These are phyloP conservation scores for Fomitopsis pulvina DNA, from an alignment of 768 basidiomycete species.

Conservation along the genomic window DNA sequence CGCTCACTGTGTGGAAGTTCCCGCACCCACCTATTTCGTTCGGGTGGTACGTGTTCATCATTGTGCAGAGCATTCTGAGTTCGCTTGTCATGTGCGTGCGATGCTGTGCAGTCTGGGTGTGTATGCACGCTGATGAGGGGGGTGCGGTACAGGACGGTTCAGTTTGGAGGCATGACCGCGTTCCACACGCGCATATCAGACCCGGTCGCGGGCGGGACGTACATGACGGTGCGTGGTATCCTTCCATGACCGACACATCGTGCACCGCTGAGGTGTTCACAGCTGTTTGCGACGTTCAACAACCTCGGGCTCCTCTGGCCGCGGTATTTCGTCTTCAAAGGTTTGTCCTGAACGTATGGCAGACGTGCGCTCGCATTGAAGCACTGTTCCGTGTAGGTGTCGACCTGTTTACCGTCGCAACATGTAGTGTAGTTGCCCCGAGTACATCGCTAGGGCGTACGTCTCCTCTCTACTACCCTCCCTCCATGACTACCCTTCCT, in stretches of 20 bases:
- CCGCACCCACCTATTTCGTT: conserved; percentile 67
- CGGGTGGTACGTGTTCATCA: conserved; percentile 74
- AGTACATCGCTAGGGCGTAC: not conserved
- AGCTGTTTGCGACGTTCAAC: conserved; percentile 54
- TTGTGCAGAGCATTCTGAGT: conserved; percentile 77
- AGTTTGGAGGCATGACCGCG: conserved; percentile 98
- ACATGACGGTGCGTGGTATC: conserved; percentile 88
- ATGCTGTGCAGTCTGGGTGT: not conserved
- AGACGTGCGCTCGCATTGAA: not conserved
- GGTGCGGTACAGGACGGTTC: conserved; percentile 71
- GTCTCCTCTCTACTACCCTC: not conserved
- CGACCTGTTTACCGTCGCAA: conserved; percentile 81
- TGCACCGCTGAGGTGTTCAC: not conserved
- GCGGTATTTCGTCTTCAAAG: conserved; percentile 92
- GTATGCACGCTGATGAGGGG: not conserved
- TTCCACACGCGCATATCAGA: conserved; percentile 97
- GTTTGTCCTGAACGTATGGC: conserved; percentile 18
- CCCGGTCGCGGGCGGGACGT: conserved; percentile 95
- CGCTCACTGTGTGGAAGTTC: conserved; percentile 78
- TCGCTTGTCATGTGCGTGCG: conserved; percentile 78
- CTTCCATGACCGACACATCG: not conserved
- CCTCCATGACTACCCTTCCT: conserved; percentile 49
- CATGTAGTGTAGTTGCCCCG: conserved; percentile 35
- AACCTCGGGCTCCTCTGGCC: conserved; percentile 99
- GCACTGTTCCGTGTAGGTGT: conserved; percentile 50